Conservation (phyloP, 768 basidiomycete genomes). For the Collybiopsis confluens region DNA sequence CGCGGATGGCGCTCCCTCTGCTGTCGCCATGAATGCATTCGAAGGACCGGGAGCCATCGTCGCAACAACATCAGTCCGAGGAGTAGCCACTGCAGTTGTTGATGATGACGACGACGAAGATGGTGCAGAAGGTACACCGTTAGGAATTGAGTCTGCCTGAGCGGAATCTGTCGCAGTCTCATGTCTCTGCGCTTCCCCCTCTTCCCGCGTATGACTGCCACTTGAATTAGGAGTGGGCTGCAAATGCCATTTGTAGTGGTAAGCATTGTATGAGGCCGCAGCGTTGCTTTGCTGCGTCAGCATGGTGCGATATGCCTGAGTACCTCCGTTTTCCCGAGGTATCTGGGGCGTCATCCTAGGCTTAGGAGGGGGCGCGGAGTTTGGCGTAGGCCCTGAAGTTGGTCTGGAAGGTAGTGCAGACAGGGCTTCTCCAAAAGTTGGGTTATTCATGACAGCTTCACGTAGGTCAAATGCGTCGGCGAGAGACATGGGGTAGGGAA, state of each 20-base stretch:
- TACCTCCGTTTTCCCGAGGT: conserved; percentile 26
- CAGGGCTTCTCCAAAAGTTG: conserved; percentile 54
- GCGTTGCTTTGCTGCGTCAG: too few species aligned
- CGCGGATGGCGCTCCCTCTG: conserved; percentile 35
- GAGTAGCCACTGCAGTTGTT: background rate
- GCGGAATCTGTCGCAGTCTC: background rate
- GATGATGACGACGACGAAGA: background rate
- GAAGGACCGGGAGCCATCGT: conserved; percentile 34
- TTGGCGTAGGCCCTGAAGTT: conserved; percentile 11
- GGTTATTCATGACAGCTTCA: conserved; percentile 45
- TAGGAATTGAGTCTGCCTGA: background rate
- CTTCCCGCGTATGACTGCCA: background rate
- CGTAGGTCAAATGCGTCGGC: conserved; percentile 56
- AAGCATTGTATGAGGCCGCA: too few species aligned
- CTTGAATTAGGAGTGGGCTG: too few species aligned
- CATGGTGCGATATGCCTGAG: too few species aligned
- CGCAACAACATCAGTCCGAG: background rate
- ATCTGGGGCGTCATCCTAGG: conserved; percentile 31
- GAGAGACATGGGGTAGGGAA: conserved; percentile 59
- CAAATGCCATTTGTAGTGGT: too few species aligned
- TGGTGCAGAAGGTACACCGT: background rate
- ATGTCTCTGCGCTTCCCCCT: background rate
- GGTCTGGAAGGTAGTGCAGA: conserved; percentile 22
- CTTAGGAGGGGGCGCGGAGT: conserved; percentile 23
- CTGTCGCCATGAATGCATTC: conserved; percentile 35